These are phyloP conservation scores for Dimargaris xerosporica DNA, from an alignment of 192 early-diverging fungal species.

Conservation along the genomic window DNA sequence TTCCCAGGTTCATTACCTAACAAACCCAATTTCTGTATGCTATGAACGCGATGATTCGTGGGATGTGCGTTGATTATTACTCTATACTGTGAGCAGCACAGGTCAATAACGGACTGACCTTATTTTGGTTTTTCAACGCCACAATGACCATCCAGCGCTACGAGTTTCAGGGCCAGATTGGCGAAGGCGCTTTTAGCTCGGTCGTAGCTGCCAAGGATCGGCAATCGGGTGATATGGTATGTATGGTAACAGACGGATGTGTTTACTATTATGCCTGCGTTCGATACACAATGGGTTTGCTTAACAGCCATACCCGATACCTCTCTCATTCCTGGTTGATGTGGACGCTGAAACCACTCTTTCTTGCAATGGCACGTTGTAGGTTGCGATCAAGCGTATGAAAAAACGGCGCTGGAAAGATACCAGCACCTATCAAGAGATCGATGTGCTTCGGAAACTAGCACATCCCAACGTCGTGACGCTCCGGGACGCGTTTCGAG, in stretches of 20 bases:
- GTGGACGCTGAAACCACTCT: too few species aligned
- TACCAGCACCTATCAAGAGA: constrained; percentile 30
- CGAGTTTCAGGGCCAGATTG: constrained; percentile 27
- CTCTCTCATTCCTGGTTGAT: too few species aligned
- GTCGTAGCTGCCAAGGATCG: constrained; percentile 27
- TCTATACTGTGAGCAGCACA: too few species aligned
- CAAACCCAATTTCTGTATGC: too few species aligned
- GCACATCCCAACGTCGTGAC: constrained; percentile 72
- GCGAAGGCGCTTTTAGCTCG: constrained; percentile 36
- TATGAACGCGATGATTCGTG: too few species aligned
- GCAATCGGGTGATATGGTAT: constrained; percentile 26
- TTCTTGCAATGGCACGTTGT: not conserved
- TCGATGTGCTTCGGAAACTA: constrained; percentile 28
- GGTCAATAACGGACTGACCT: too few species aligned
- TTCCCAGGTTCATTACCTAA: too few species aligned
- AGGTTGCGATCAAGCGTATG: constrained; percentile 34
- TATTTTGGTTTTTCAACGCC: too few species aligned
- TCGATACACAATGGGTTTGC: too few species aligned
- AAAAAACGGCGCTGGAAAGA: constrained; percentile 40
- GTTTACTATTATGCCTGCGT: too few species aligned
- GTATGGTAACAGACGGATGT: not conserved
- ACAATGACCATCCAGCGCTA: constrained; percentile 20
- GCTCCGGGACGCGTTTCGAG: constrained; percentile 70
- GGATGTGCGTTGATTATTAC: too few species aligned
- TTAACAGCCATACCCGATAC: not conserved